Conservation (phyloP, 2,329 filamentous ascomycete genomes). For the Myriosclerotinia duriaeana region DNA sequence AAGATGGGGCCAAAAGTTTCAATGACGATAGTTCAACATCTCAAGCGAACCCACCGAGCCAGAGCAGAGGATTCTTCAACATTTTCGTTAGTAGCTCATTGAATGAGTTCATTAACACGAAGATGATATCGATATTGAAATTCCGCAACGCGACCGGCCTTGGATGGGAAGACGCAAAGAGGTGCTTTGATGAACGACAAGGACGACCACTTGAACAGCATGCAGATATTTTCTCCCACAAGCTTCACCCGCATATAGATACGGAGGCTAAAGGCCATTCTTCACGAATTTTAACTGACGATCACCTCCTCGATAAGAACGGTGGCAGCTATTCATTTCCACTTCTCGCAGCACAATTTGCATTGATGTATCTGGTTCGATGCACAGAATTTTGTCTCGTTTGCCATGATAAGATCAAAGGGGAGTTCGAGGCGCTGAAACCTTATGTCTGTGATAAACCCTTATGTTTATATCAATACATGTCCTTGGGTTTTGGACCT, state of each 20-base stretch:
- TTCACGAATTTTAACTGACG: conserved; percentile 35
- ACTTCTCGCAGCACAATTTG: conserved; percentile 68
- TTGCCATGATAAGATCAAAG: conserved; percentile 69
- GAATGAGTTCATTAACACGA: conserved; percentile 64
- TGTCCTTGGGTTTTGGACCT: conserved; percentile 80
- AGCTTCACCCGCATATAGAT: conserved; percentile 22
- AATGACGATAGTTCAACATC: conserved; percentile 18
- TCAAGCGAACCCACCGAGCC: neutral
- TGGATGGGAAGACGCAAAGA: conserved; percentile 66
- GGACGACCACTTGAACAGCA: conserved; percentile 29
- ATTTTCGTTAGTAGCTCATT: conserved; percentile 73
- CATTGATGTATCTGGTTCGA: conserved; percentile 71
- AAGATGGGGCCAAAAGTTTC: conserved; percentile 25
- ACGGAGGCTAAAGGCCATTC: conserved; percentile 23
- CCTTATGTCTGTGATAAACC: conserved; percentile 74
- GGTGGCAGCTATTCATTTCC: conserved; percentile 49
- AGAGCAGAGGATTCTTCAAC: conserved; percentile 47
- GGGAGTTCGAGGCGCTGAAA: conserved; percentile 67
- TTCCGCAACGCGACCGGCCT: conserved; percentile 54
- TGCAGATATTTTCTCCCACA: conserved; percentile 23
- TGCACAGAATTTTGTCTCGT: conserved; percentile 87
- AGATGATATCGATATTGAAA: conserved; percentile 62
- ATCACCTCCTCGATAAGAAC: conserved; percentile 38
- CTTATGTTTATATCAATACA: conserved; percentile 85
- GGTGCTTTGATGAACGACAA: conserved; percentile 35